Evolutionary conservation across 1,284 basidiomycete species (phyloP), one percentile per base, ranked within the genome.

Genomic region (Hymenochaete sp.): DNA sequence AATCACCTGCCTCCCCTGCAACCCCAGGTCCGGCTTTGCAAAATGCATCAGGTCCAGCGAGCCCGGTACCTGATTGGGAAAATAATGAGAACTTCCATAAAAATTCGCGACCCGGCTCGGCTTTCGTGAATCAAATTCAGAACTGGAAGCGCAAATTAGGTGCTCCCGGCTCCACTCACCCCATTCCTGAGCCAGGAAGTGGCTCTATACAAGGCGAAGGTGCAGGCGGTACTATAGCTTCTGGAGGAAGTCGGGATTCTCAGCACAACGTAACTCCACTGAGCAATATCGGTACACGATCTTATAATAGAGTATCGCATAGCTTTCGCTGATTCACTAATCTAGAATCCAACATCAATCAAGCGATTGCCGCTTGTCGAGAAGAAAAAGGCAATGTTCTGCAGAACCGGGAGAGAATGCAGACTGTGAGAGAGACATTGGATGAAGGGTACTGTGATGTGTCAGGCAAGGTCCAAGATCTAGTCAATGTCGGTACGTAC

Each of bases 361-460:
- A 80, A 64, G 90, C 90, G 2, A 76, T 93, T 51, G 77, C 70
- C 45, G 86, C 84, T 0, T 91, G 84, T 60, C 72, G 76, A 40
- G 75, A 78, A 4, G 87, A 91, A 60, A 75, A 70, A 27, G 71
- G 71, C 3, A 72, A 75, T 38, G 59, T 87, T 21, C 56, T 84
- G 7, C 70, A 71, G 43, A 85, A 82, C 55, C 66, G 77, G 45
- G 70, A 80, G 55, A 68, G 75, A 26, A 84, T 89, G 73, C 73
- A 75, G 51, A 70, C 74, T 40, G 78, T 93, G 14, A 81, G 78
- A 52, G 90, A 93, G 59, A 75, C 77, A 1, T 55, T 82, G 25
- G 73, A 89, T 53, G 81, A 86, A 50, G 79, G 83, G 2, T 93
- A 92, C 58, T 93, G 90, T 53, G 90, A 93, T 62, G 65, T 81